Percentiles rank a stretch among this genome's conserved stretches.
Conservation (phyloP, 2,329 filamentous ascomycete genomes). For the Microcyclospora tardicrescens region DNA sequence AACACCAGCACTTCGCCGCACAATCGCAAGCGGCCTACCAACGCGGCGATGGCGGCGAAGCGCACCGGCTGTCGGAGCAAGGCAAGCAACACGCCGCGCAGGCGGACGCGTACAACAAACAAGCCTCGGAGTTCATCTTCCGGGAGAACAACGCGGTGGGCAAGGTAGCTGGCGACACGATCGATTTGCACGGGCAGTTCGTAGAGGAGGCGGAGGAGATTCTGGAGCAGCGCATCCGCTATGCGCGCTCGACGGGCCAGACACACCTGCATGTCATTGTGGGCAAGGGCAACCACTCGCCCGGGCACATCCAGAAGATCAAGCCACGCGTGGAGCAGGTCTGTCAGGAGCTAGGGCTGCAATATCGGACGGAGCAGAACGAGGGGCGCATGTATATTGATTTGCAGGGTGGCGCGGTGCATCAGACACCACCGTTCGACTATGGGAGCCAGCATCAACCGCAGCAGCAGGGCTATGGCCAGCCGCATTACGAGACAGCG, state of each 20-base stretch:
- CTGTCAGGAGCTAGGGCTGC: slow-evolving; percentile 68
- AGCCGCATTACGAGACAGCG: slow-evolving; percentile 28
- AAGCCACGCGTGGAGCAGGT: slow-evolving; percentile 88
- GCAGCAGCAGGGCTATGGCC: slow-evolving; percentile 26
- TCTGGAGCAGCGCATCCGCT: slow-evolving; percentile 69
- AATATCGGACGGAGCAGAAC: slow-evolving; percentile 78
- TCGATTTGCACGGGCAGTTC: slow-evolving; percentile 89
- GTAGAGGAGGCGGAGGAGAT: slow-evolving; percentile 92
- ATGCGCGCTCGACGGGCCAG: slow-evolving; percentile 61
- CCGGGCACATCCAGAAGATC: slow-evolving; percentile 75
- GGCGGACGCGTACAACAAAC: slow-evolving; percentile 80
- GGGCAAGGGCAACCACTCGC: slow-evolving; percentile 83
- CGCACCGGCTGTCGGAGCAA: slow-evolving; percentile 72
- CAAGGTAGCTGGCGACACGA: slow-evolving; percentile 64
- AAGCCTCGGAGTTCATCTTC: slow-evolving; percentile 90
- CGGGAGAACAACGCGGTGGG: slow-evolving; percentile 78
- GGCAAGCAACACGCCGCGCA: slow-evolving; percentile 71
- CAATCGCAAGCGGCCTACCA: slow-evolving; percentile 71
- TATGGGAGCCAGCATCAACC: slow-evolving; percentile 30
- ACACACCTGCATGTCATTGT: slow-evolving; percentile 87
- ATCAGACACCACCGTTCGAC: slow-evolving; percentile 25
- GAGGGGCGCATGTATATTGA: slow-evolving; percentile 82
- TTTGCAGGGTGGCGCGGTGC: slow-evolving; percentile 53
- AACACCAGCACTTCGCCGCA: slow-evolving; percentile 54
- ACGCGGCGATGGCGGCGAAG: slow-evolving; percentile 66